phyloP scores from a whole-genome alignment of 2,329 filamentous ascomycete species.

The Diplocarpon rosae region DNA sequence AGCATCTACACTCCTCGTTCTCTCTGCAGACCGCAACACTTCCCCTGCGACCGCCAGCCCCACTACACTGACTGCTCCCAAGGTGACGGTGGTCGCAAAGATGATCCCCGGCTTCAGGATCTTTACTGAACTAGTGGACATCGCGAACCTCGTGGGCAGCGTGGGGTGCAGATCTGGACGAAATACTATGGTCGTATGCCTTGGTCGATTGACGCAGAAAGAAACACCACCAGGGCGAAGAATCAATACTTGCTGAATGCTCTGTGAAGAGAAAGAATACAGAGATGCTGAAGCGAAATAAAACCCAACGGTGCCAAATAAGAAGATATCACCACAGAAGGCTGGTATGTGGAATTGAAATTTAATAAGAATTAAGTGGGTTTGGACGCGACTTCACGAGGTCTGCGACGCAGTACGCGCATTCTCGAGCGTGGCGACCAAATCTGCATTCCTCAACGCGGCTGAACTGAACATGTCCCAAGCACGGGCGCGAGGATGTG shows the following conservation, averaged over 20 bases:
- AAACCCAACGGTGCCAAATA: too few species aligned
- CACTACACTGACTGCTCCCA: conserved; percentile 10
- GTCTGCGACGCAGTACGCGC: neutral
- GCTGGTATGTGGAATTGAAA: too few species aligned
- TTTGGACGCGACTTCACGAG: neutral
- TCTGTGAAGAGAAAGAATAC: too few species aligned
- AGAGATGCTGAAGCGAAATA: too few species aligned
- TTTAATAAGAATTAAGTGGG: neutral
- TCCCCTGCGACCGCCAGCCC: conserved; percentile 8
- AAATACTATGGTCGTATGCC: conserved; percentile 3
- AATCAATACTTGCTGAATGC: too few species aligned
- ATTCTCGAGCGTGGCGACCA: conserved; percentile 4
- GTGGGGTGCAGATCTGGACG: conserved; percentile 10
- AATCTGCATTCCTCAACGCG: neutral
- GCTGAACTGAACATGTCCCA: neutral
- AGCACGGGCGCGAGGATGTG: too few species aligned
- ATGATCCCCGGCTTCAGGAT: conserved; percentile 16
- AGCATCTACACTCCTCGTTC: conserved; percentile 9
- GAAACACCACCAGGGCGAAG: too few species aligned
- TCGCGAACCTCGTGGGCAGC: conserved; percentile 4
- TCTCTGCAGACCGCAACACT: conserved; percentile 6
- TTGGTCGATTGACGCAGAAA: too few species aligned
- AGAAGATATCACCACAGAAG: too few species aligned
- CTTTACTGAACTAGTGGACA: conserved; percentile 8
- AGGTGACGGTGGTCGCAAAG: conserved; percentile 8